Evolutionary conservation across 768 basidiomycete species (phyloP).

Genomic region (Amanita subjunquillea): DNA sequence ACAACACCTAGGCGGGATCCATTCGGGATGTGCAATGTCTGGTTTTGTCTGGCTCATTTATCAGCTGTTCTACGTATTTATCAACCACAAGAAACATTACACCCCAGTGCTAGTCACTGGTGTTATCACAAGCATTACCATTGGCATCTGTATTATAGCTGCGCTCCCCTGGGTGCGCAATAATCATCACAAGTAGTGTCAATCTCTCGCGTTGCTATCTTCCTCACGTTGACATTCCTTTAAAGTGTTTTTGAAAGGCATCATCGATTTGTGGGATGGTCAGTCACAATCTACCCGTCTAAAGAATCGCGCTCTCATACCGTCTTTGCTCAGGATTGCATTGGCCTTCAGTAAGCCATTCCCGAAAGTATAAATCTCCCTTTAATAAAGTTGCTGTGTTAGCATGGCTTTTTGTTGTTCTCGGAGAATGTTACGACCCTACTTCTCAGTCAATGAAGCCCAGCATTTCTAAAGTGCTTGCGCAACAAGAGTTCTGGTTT

Average conservation of each 20-base stretch:
- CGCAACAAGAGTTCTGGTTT: constrained; percentile 77
- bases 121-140: constrained; percentile 45
- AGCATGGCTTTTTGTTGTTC: constrained; percentile 63
- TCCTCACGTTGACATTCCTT: constrained; percentile 24
- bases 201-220: constrained; percentile 63
- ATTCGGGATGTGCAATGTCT: constrained; percentile 72
- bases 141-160: constrained; percentile 51
- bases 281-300: constrained; percentile 14
- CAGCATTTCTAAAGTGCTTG: constrained; percentile 44
- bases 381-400: constrained; percentile 5
- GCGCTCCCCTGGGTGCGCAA: constrained; percentile 78
- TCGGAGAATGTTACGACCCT: constrained; percentile 56
- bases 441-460: constrained; percentile 48
- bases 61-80: constrained; percentile 44
- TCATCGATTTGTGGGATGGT: constrained; percentile 79
- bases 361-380: not conserved
- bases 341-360: constrained; percentile 38
- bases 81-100: constrained; percentile 38
- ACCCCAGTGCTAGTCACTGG: constrained; percentile 51
- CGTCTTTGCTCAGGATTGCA: constrained; percentile 25
- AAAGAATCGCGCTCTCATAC: constrained; percentile 4
- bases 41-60: constrained; percentile 67
- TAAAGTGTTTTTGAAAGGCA: constrained; percentile 69
- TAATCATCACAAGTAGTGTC: constrained; percentile 65
- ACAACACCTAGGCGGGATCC: constrained; percentile 76